Evolutionary conservation across 331 rosid species (phyloP), one percentile per base, ranked within the genome.

Genomic region (Phaseolus coccineus): DNA sequence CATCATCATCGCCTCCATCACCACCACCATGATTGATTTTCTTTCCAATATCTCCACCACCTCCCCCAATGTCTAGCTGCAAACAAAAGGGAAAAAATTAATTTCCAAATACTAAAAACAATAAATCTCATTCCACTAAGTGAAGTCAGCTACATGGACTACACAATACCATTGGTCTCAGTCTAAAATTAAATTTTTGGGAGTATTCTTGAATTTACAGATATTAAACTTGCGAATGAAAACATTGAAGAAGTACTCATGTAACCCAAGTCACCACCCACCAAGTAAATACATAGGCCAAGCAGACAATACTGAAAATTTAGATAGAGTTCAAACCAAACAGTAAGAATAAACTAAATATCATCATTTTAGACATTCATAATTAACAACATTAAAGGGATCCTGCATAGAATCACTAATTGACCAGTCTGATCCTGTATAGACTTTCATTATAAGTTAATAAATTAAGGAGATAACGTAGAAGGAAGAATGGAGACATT

Each of bases 61-160:
- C 96, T 85, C 99, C 99, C 76, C 99, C 99, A 71, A 81, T 2
- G n/a, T 89, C 96, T 80, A 90, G 85, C 99, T 96, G 91, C 84
- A 55, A 67, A 65, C 42, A 76, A 65, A 64, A 27, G 27, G 64
- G 50, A 1, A 75, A 40, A 72, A 46, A 67, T 16, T 51, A 69
- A 74, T 76, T 69, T 47, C 6, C 22, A 58, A 62, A 52, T 62
- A 39, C 42, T 28, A 82, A 19, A 19, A 19, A 33, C 46, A 63
- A 33, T 3, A 33, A 62, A 63, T 33, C 2, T 15, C 7, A 28
- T 30, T 61, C 35, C 40, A 59, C 66, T 27, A 11, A 58, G 37
- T 25, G 8, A 27, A 58, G n/a, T 22, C n/a, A 30, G 22, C 42
- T 61, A 31, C 39, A 31, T 31, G 24, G 44, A 62, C 66, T 28